Percentiles rank a stretch among this genome's conserved stretches.
Conservation (phyloP, 2,329 filamentous ascomycete genomes). For the Fusarium longipes region DNA sequence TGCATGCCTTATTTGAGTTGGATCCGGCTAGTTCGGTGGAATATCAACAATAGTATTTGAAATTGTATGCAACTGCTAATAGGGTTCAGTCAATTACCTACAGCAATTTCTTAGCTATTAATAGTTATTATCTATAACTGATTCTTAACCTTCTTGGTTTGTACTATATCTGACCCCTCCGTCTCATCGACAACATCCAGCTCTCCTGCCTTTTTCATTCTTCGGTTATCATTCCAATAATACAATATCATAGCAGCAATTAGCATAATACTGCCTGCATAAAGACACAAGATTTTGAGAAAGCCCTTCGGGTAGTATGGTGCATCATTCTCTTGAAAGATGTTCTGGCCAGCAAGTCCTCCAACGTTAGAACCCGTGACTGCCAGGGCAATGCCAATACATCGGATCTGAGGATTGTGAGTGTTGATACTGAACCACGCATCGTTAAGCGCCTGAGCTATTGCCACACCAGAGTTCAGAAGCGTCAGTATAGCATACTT, state of each 20-base stretch:
- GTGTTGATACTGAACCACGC: constrained; percentile 6
- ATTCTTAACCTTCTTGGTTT: background rate
- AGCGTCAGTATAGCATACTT: background rate
- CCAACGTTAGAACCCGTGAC: background rate
- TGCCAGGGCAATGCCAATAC: background rate
- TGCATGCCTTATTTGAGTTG: too few species aligned
- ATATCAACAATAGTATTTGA: too few species aligned
- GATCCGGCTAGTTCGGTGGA: too few species aligned
- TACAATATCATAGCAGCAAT: constrained; percentile 15
- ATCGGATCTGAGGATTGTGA: background rate
- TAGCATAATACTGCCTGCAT: constrained; percentile 9
- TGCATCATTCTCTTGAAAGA: background rate
- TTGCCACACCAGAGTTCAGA: background rate
- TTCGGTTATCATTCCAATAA: constrained; percentile 10
- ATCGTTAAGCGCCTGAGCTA: constrained; percentile 8
- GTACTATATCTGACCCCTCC: background rate
- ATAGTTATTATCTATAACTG: background rate
- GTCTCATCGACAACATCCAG: background rate
- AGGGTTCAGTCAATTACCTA: too few species aligned
- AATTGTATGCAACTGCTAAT: too few species aligned
- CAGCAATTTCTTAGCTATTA: too few species aligned
- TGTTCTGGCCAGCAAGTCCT: background rate
- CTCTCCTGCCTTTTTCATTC: background rate
- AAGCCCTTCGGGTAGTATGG: background rate
- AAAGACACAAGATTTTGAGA: background rate